Percentiles rank a stretch among this genome's conserved stretches.
phyloP scores from a whole-genome alignment of 805 yeast species.

The Nakazawaea pomicola region DNA sequence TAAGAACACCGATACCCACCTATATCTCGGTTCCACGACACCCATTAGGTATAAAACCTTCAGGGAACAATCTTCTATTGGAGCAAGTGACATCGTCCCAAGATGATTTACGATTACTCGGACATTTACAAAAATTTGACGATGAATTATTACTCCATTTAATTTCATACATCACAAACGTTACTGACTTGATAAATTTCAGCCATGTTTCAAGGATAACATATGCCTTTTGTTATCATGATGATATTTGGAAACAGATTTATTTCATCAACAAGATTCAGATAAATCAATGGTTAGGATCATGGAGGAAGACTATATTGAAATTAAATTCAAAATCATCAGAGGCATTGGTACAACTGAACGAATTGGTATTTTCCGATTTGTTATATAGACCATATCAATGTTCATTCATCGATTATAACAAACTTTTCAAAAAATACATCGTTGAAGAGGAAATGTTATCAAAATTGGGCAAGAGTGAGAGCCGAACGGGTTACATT shows the following conservation, averaged over 20 bases:
- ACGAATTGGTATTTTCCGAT: constrained; percentile 63
- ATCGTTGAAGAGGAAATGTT: constrained; percentile 38
- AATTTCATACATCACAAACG: constrained; percentile 41
- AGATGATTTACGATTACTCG: constrained; percentile 39
- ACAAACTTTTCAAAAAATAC: constrained; percentile 39
- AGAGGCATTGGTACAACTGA: constrained; percentile 42
- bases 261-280: constrained; percentile 31
- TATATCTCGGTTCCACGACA: constrained; percentile 40
- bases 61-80: constrained; percentile 59
- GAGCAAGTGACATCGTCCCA: constrained; percentile 13
- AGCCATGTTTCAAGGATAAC: constrained; percentile 59
- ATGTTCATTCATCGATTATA: constrained; percentile 66
- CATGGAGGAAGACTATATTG: constrained; percentile 69
- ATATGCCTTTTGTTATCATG: constrained; percentile 70
- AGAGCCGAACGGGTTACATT: constrained; percentile 32
- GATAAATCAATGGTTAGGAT: constrained; percentile 58
- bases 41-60: constrained; percentile 70
- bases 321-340: constrained; percentile 34
- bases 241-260: constrained; percentile 74
- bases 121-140: constrained; percentile 43
- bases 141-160: constrained; percentile 63
- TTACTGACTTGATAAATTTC: constrained; percentile 43
- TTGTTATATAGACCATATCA: constrained; percentile 78
- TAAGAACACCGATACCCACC: constrained; percentile 5
- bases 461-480: constrained; percentile 16